Percentiles rank a stretch among this genome's conserved stretches.
phyloP scores from a whole-genome alignment of 805 yeast genomes.

The Sugiyamaella valdiviana region DNA sequence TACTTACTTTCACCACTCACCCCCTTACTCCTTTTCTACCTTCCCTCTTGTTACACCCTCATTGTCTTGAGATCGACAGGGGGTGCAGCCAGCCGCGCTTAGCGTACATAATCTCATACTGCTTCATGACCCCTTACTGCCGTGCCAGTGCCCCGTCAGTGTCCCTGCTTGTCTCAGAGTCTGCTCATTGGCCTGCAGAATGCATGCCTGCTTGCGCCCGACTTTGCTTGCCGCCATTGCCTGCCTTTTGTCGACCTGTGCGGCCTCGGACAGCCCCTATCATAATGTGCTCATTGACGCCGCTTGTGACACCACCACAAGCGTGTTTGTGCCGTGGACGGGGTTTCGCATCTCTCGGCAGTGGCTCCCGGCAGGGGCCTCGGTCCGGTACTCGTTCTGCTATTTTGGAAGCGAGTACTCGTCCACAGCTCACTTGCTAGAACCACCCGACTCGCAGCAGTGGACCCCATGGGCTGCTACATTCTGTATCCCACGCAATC shows the following conservation, averaged over 20 bases:
- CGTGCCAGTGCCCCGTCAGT: too few relatives aligned
- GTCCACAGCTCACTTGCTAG: slow-evolving; percentile 1
- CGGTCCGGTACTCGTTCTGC: slow-evolving; percentile 7
- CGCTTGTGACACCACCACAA: slow-evolving; percentile 17
- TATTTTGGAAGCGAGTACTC: slow-evolving; percentile 13
- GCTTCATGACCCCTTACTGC: too few relatives aligned
- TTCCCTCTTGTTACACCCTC: too few relatives aligned
- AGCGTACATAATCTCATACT: too few relatives aligned
- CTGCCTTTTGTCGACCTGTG: too few relatives aligned
- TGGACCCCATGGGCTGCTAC: slow-evolving; percentile 13
- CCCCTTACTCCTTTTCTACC: too few relatives aligned
- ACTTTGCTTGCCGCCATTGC: background rate
- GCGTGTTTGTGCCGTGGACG: slow-evolving; percentile 20
- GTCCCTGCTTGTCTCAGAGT: too few relatives aligned
- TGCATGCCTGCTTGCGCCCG: too few relatives aligned
- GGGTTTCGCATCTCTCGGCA: slow-evolving; percentile 18
- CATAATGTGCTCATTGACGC: slow-evolving; percentile 12
- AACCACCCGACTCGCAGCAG: background rate
- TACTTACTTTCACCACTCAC: too few relatives aligned
- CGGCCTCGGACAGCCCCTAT: slow-evolving; percentile 18
- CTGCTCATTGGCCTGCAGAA: too few relatives aligned
- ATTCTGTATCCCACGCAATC: slow-evolving; percentile 11
- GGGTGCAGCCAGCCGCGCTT: too few relatives aligned
- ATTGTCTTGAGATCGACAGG: too few relatives aligned
- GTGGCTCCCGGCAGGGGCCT: background rate